Base-by-base conservation (phyloP, 805 yeast species). In the Saccharomycopsis oosterbeekiorum region DNA sequence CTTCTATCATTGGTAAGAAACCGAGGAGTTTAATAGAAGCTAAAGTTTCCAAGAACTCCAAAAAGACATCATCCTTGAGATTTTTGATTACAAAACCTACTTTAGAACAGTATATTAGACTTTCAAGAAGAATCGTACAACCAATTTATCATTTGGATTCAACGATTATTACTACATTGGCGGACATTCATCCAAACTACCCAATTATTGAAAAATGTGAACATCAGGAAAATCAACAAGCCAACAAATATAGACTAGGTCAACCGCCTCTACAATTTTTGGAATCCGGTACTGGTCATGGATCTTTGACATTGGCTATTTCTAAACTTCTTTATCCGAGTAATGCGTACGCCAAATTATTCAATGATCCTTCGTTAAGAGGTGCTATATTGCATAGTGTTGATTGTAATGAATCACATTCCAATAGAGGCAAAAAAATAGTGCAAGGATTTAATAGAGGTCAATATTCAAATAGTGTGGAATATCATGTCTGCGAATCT, bases 211-310 rank as follows among this genome's bases (percentile, higher is more conserved):
- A 59, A 4, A 54, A 55, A 11, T 55, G 57, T 14, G 17, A 37
- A 11, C 36, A 26, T 4, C 50, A n/a, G 4, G 57, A 29, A 10
- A 50, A 66, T 19, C 14, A 9, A 29, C 14, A 9, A 29, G 8
- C 21, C 15, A 17, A 10, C n/a, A 29, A 37, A 8, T 51, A 55
- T 51, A 54, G 15, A 62, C 56, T 29, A 17, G 43, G 41, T 37
- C 34, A 36, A 24, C 60, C 69, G 2, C 78, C 79, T 1, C 59
- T 71, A 11, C 80, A 79, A 58, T 75, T 74, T 60, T 67, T 80
- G 19, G 84, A 80, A 65, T 82, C 82, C 0, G 84, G 84, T 3
- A 80, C 84, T 1, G 84, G 84, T 1, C 83, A 80, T 68, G 84
- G 84, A 0, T 79, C 83, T 1, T 66, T 80, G 56, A 71, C 80